These are phyloP conservation scores for Aureobasidium sp. DNA, from an alignment of 2,329 filamentous ascomycete species.

Conservation along the genomic window DNA sequence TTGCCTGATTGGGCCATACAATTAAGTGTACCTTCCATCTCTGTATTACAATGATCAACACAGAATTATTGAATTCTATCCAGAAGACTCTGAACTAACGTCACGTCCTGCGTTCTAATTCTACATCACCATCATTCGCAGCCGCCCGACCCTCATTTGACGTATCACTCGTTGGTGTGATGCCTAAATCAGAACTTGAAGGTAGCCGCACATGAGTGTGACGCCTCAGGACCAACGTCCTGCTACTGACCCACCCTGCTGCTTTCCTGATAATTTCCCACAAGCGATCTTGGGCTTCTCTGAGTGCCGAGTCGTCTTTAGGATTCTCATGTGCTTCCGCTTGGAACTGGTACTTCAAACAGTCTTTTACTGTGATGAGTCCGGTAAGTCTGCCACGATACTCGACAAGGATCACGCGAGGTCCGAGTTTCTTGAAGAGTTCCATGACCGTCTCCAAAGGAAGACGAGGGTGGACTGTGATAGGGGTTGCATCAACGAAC, in stretches of 20 bases:
- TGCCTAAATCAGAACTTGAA: neutral
- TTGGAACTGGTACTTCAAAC: conserved; percentile 94
- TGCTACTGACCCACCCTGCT: conserved; percentile 25
- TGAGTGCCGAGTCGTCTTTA: conserved; percentile 49
- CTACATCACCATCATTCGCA: conserved; percentile 21
- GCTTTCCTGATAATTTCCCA: conserved; percentile 43
- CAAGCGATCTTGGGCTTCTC: conserved; percentile 56
- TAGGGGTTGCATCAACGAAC: conserved; percentile 82
- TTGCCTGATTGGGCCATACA: neutral
- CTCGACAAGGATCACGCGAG: conserved; percentile 86
- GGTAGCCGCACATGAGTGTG: conserved; percentile 13
- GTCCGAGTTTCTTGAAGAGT: conserved; percentile 95
- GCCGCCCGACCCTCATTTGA: conserved; percentile 11
- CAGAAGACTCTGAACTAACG: neutral
- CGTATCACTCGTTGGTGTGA: neutral
- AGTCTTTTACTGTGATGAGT: conserved; percentile 93
- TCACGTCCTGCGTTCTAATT: conserved; percentile 34
- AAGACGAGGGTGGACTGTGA: conserved; percentile 83
- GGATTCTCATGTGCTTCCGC: conserved; percentile 78
- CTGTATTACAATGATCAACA: neutral
- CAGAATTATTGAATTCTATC: neutral
- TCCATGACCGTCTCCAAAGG: conserved; percentile 98
- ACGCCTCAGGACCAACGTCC: conserved; percentile 4
- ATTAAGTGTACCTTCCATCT: neutral
- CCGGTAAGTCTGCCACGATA: conserved; percentile 77